A percentile compares a stretch with the other conserved stretches of the same genome.
Conservation (phyloP, 2,329 filamentous ascomycete genomes). For the Dothideomycetes sp. region DNA sequence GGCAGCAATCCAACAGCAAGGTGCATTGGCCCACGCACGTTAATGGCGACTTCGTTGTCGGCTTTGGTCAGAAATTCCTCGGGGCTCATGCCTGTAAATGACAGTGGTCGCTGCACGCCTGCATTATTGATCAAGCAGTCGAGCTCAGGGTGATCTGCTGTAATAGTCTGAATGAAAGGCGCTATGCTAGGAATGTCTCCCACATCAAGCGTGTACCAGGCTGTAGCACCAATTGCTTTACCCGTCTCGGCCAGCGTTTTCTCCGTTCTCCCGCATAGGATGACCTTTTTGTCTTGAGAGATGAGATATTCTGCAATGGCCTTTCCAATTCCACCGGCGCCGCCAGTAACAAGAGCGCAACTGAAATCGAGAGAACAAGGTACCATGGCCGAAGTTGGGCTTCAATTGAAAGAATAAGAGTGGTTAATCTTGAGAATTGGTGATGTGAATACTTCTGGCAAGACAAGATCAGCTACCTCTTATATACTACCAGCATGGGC, state of each 20-base stretch:
- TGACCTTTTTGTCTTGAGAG: slow-evolving; percentile 36
- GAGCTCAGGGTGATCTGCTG: slow-evolving; percentile 39
- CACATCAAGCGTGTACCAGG: slow-evolving; percentile 44
- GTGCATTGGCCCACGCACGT: slow-evolving; percentile 48
- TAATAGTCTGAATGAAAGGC: slow-evolving; percentile 34
- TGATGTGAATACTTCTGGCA: too few relatives aligned
- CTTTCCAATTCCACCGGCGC: slow-evolving; percentile 42
- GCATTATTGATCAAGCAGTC: slow-evolving; percentile 52
- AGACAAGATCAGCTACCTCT: too few relatives aligned
- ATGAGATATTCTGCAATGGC: slow-evolving; percentile 38
- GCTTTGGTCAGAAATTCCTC: slow-evolving; percentile 37
- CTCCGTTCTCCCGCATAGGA: slow-evolving; percentile 45
- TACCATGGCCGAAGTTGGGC: too few relatives aligned
- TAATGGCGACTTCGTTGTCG: slow-evolving; percentile 48
- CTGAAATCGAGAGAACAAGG: slow-evolving; percentile 24
- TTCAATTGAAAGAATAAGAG: too few relatives aligned
- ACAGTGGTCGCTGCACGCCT: slow-evolving; percentile 39
- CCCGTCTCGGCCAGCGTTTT: slow-evolving; percentile 37
- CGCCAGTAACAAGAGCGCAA: slow-evolving; percentile 40
- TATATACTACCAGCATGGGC: too few relatives aligned
- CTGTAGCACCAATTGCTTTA: slow-evolving; percentile 32
- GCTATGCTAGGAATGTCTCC: slow-evolving; percentile 34
- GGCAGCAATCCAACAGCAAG: slow-evolving; percentile 37
- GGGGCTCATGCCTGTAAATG: slow-evolving; percentile 27
- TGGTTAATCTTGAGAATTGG: too few relatives aligned